phyloP scores from a whole-genome alignment of 345 rosid species.

The Noccaea bulbosa region DNA sequence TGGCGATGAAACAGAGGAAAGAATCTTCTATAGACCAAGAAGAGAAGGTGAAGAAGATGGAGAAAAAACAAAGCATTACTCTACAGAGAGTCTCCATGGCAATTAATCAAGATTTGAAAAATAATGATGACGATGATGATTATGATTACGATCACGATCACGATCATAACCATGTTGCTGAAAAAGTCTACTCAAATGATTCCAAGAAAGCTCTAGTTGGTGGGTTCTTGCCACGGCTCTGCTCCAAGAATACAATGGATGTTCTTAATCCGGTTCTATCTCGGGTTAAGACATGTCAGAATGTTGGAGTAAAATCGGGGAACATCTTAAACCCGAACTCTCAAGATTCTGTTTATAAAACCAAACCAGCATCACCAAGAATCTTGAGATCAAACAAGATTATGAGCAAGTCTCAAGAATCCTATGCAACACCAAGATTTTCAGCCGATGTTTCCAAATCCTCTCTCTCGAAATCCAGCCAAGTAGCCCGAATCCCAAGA shows the following conservation, averaged over 20 bases:
- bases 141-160: neutral
- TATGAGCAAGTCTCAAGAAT: conserved; percentile 53
- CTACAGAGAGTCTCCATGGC: conserved; percentile 40
- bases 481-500: neutral
- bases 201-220: conserved; percentile 34
- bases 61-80: conserved; percentile 44
- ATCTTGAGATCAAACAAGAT: conserved; percentile 50
- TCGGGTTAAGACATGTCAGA: conserved; percentile 39
- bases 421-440: conserved; percentile 33
- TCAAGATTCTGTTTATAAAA: conserved; percentile 24
- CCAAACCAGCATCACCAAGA: conserved; percentile 56
- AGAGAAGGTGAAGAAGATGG: conserved; percentile 47
- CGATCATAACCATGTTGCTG: conserved; percentile 2
- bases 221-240: conserved; percentile 32
- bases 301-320: conserved; percentile 8
- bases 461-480: conserved; percentile 43
- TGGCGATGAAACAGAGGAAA: conserved; percentile 67
- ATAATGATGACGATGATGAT: neutral
- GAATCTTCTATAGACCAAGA: conserved; percentile 55
- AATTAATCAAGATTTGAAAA: conserved; percentile 34
- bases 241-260: conserved; percentile 38
- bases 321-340: conserved; percentile 13
- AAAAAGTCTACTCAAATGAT: neutral
- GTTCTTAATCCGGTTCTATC: conserved; percentile 34
- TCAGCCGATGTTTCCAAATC: conserved; percentile 56